phyloP scores from a whole-genome alignment of 306 rosid species.

The peach (Prunus persica) region Prunus_persica_NCBIv2 NC_034014.1:27559501-27560000 shows the following conservation, averaged over 20 bases:
- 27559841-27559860: constrained; percentile 37
- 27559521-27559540: background rate
- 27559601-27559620: background rate
- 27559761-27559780: constrained; percentile 61
- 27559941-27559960: constrained; percentile 70
- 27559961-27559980: constrained; percentile 63
- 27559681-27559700: constrained; percentile 33
- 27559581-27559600: background rate
- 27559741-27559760: constrained; percentile 74
- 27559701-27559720: constrained; percentile 44
- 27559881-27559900: constrained; percentile 41
- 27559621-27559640: background rate
- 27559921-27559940: constrained; percentile 62
- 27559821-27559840: constrained; percentile 52
- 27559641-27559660: constrained; percentile 17
- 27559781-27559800: constrained; percentile 44
- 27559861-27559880: constrained; percentile 45
- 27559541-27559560: background rate
- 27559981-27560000: constrained; percentile 61
- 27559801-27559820: constrained; percentile 43
- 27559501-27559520: background rate
- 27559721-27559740: constrained; percentile 53
- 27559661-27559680: constrained; percentile 35
- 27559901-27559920: constrained; percentile 49
- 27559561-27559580: background rate